These are phyloP conservation scores for Ascochyta fabae DNA, from an alignment of 2,329 filamentous ascomycete species.

Conservation along the genomic window DNA sequence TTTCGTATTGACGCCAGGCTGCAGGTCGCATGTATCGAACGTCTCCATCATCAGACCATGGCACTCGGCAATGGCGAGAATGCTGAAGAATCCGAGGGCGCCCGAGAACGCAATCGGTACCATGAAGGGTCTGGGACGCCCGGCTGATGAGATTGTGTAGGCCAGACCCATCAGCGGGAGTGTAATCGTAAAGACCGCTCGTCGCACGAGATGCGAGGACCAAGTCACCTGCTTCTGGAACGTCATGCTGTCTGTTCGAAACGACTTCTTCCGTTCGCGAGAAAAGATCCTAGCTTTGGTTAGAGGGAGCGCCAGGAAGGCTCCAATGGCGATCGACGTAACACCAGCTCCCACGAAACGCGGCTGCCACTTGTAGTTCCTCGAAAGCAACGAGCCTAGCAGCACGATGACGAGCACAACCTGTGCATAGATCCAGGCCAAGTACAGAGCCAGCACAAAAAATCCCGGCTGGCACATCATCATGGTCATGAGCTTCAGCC, in stretches of 20 bases:
- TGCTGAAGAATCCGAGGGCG: conserved; percentile 72
- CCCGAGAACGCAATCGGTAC: conserved; percentile 71
- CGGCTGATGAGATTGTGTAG: conserved; percentile 71
- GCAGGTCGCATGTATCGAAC: conserved; percentile 80
- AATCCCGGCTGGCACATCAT: conserved; percentile 80
- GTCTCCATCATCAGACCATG: conserved; percentile 80
- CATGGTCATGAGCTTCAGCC: conserved; percentile 67
- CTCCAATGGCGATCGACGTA: conserved; percentile 70
- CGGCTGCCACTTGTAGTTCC: conserved; percentile 69
- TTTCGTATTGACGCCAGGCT: conserved; percentile 68
- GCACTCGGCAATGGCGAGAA: conserved; percentile 77
- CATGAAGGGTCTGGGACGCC: conserved; percentile 63
- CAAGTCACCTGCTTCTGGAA: conserved; percentile 68
- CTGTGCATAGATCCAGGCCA: conserved; percentile 80
- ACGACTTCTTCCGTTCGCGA: conserved; percentile 64
- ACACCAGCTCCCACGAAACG: conserved; percentile 72
- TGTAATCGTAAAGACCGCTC: conserved; percentile 69
- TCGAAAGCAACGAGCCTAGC: conserved; percentile 73
- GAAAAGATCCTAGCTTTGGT: conserved; percentile 75
- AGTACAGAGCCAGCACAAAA: conserved; percentile 72
- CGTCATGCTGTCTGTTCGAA: conserved; percentile 71
- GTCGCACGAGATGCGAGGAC: conserved; percentile 75
- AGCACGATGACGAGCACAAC: conserved; percentile 74
- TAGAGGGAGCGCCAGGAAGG: conserved; percentile 73
- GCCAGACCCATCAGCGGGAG: conserved; percentile 71